Conservation (phyloP, 1,284 basidiomycete species). For the Puccinia triticina region DNA sequence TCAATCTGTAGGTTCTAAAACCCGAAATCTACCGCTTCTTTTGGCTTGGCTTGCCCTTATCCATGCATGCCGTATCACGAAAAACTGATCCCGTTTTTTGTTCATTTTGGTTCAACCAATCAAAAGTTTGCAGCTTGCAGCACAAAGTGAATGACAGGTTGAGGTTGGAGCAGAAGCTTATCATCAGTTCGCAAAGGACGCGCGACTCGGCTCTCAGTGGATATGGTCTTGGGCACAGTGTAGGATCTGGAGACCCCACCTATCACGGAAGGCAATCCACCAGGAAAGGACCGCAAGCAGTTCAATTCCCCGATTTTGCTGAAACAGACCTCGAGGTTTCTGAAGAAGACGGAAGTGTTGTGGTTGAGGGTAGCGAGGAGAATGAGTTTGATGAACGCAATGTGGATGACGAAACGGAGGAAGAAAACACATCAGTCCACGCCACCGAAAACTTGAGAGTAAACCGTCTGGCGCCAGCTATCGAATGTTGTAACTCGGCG, state of each 20-base stretch:
- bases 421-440: background rate
- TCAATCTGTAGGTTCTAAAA: constrained; percentile 32
- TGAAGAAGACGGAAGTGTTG: background rate
- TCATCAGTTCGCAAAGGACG: background rate
- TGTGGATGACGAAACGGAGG: background rate
- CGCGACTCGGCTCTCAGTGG: constrained; percentile 1
- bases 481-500: background rate
- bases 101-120: background rate
- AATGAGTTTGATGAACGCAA: background rate
- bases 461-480: background rate
- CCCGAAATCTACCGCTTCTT: background rate
- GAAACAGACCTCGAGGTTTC: background rate
- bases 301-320: constrained; percentile 7
- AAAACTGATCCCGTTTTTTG: no score
- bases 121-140: constrained; percentile 45
- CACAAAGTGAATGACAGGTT: constrained; percentile 47
- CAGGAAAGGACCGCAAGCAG: background rate
- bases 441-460: background rate
- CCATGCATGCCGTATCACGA: no score
- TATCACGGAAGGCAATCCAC: background rate
- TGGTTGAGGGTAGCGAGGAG: background rate
- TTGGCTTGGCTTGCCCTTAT: no score
- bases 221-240: constrained; percentile 1
- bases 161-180: constrained; percentile 14
- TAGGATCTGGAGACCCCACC: background rate